A percentile compares a stretch with the other conserved stretches of the same genome.
These are phyloP conservation scores for Mycothermus thermophilus DNA, from an alignment of 495 filamentous ascomycete genomes.

Conservation along the genomic window DNA sequence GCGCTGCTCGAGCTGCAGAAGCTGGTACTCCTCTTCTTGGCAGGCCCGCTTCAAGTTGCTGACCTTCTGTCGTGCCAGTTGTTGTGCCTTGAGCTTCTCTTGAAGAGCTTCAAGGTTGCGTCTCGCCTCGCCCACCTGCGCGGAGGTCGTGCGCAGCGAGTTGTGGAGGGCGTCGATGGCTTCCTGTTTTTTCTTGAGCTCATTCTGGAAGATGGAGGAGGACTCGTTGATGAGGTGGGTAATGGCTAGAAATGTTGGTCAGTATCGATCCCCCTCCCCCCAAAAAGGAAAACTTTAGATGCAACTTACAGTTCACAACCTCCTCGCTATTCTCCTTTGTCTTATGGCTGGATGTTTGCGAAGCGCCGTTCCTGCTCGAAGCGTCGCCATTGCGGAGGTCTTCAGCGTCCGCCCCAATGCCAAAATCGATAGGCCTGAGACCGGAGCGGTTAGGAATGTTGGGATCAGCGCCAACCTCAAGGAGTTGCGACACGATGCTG, in stretches of 20 bases:
- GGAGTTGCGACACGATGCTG: constrained; percentile 79
- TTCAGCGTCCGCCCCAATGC: constrained; percentile 52
- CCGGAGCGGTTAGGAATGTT: constrained; percentile 79
- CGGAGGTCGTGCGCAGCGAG: constrained; percentile 65
- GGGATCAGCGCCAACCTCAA: constrained; percentile 86
- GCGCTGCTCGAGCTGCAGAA: constrained; percentile 24
- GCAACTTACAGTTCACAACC: constrained; percentile 49
- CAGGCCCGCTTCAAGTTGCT: constrained; percentile 34
- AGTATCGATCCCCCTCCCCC: too few species aligned
- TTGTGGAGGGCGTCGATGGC: constrained; percentile 62
- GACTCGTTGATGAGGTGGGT: constrained; percentile 59
- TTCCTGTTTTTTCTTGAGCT: constrained; percentile 67
- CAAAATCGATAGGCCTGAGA: constrained; percentile 77
- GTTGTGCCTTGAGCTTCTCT: constrained; percentile 34
- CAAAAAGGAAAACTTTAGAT: neutral
- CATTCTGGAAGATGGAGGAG: constrained; percentile 58
- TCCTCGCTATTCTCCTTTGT: constrained; percentile 50
- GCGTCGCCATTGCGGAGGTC: constrained; percentile 32
- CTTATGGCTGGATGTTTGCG: constrained; percentile 29
- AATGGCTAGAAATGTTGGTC: constrained; percentile 43
- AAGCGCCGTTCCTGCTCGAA: constrained; percentile 15
- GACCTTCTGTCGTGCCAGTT: constrained; percentile 30
- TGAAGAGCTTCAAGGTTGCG: constrained; percentile 54
- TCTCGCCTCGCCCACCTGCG: constrained; percentile 60
- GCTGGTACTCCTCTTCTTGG: constrained; percentile 34